Evolutionary conservation across 345 rosid species (phyloP), one percentile per base, ranked within the genome.

Genomic region (Citrus inodora): DNA sequence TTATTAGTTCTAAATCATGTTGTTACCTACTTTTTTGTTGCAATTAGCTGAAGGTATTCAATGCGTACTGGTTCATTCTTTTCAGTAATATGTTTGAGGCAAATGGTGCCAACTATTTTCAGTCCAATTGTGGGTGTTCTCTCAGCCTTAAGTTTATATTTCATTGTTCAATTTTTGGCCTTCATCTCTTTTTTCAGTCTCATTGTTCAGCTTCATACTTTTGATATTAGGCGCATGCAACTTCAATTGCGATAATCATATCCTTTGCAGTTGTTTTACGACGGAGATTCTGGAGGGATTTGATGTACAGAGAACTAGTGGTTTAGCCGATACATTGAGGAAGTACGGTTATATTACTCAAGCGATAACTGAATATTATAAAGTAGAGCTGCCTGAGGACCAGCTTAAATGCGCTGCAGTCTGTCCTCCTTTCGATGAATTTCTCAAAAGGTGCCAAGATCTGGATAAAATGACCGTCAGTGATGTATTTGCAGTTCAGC

Each of bases 221-320:
- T 33, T 59, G 2, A 59, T 58, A 37, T 27, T 8, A 28, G 60
- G 46, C 5, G 17, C 68, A 14, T 77, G 64, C 71, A 74, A 78
- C 37, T 1, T 67, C 53, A 70, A 46, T 30, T 32, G 56, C 48
- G 27, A 13, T 60, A 30, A 33, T 63, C 55, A n/a, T 70, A 69
- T 67, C 73, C 65, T 74, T n/a, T 85, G 79, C 90, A 93, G 98
- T 70, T 93, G 98, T 82, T 90, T 93, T 82, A 95, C 96, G 7
- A 95, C 97, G 10, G 99, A 95, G 91, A 91, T 95, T 80, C 88
- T 92, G 80, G 97, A 93, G 81, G 96, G 97, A 64, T 93, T 95
- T 86, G 93, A 93, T 79, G 93, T 95, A 77, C 87, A 87, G 81
- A 92, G 99, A 87, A 91, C 92, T 65, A 80, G 78, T 32, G 86